Conservation (phyloP, 2,329 filamentous ascomycete genomes). For the Fusarium tanahbumbuense region DNA sequence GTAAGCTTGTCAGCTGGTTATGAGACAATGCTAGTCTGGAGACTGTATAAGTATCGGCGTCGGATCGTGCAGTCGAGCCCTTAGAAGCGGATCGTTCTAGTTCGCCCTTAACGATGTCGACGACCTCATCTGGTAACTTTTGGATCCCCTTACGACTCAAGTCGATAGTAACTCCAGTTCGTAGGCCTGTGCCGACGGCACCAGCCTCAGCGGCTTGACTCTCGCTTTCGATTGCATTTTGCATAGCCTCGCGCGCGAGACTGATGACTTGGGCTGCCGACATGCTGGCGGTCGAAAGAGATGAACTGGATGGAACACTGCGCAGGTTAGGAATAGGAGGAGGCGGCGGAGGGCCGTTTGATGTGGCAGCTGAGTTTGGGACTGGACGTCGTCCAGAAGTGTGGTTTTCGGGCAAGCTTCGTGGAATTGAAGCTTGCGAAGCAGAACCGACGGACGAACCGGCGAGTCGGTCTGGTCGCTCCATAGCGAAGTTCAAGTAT, state of each 20-base stretch:
- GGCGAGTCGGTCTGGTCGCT: constrained; percentile 51
- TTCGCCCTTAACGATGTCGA: constrained; percentile 79
- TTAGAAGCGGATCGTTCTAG: constrained; percentile 70
- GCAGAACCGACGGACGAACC: constrained; percentile 38
- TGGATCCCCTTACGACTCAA: constrained; percentile 80
- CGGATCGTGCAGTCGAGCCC: constrained; percentile 13
- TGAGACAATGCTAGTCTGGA: constrained; percentile 82
- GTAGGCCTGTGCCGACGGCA: constrained; percentile 68
- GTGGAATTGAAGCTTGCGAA: constrained; percentile 44
- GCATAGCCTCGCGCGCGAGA: constrained; percentile 75
- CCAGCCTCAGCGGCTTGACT: constrained; percentile 71
- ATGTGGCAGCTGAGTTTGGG: constrained; percentile 53
- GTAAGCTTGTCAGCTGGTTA: constrained; percentile 78
- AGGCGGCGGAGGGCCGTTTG: constrained; percentile 56
- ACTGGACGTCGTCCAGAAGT: constrained; percentile 54
- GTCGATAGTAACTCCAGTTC: constrained; percentile 81
- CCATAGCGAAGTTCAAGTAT: constrained; percentile 47
- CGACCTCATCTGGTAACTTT: constrained; percentile 77
- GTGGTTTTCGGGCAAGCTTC: constrained; percentile 57
- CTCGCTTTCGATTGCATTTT: constrained; percentile 73
- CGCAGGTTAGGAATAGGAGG: constrained; percentile 61
- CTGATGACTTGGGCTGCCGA: constrained; percentile 73
- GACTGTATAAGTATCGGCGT: constrained; percentile 31
- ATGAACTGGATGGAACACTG: constrained; percentile 59
- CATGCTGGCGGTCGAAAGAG: constrained; percentile 64